Evolutionary conservation across 352 stramenopile species (phyloP).

Genomic region (Phytopythium helicoides): DNA sequence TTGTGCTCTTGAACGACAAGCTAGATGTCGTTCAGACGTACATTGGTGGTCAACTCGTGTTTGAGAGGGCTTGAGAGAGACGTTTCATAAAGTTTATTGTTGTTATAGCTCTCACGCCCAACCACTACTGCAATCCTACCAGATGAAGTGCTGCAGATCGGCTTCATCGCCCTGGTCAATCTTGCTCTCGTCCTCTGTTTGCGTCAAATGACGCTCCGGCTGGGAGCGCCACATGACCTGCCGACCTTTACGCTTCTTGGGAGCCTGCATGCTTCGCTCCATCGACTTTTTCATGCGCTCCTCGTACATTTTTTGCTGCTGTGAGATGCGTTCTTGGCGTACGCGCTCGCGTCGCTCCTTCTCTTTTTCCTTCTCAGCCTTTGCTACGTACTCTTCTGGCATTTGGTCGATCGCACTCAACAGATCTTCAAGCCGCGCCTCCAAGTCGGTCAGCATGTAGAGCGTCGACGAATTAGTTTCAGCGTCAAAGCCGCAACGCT

Average conservation of each 20-base stretch:
- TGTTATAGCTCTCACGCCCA: not conserved
- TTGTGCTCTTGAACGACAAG: slow-evolving; percentile 76
- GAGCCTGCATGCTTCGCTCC: slow-evolving; percentile 90
- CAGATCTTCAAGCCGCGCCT: slow-evolving; percentile 90
- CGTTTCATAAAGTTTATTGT: not conserved
- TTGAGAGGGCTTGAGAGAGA: slow-evolving; percentile 17
- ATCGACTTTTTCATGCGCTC: slow-evolving; percentile 94
- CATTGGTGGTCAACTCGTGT: slow-evolving; percentile 64
- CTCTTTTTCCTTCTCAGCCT: slow-evolving; percentile 94
- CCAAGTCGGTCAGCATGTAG: slow-evolving; percentile 93
- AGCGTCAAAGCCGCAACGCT: slow-evolving; percentile 91
- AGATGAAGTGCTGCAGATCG: slow-evolving; percentile 83
- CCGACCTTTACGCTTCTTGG: slow-evolving; percentile 90
- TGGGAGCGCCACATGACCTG: slow-evolving; percentile 93
- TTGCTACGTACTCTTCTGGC: slow-evolving; percentile 92
- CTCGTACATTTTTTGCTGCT: slow-evolving; percentile 93
- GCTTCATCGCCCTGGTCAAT: slow-evolving; percentile 80
- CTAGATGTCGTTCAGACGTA: slow-evolving; percentile 78
- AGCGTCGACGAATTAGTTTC: slow-evolving; percentile 90
- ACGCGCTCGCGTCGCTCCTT: slow-evolving; percentile 92
- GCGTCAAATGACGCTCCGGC: slow-evolving; percentile 72
- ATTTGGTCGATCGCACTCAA: slow-evolving; percentile 91
- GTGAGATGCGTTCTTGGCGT: slow-evolving; percentile 88
- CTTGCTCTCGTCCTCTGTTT: slow-evolving; percentile 76
- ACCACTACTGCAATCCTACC: slow-evolving; percentile 24